Base-by-base conservation (phyloP, 2,329 filamentous ascomycete genomes). In the Curvularia sp. region DNA sequence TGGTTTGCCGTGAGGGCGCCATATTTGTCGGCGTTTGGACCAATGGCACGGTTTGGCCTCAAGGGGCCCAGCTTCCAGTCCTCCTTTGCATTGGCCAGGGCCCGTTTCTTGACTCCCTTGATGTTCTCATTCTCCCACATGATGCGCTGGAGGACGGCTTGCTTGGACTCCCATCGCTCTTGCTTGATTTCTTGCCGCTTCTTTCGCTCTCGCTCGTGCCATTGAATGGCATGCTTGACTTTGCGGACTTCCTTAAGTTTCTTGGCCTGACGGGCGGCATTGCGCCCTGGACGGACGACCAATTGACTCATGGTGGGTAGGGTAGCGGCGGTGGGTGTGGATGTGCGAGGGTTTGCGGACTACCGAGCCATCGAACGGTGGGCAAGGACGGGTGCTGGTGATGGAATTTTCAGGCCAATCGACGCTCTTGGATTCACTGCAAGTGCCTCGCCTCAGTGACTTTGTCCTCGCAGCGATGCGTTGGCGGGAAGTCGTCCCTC, bases 1-100 rank as follows among this genome's bases (percentile, higher is more conserved):
- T 64, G 61, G 43, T 57, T 31, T 9, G 74, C 62, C 35, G 75
- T 70, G 42, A 89, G 70, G 30, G 85, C 83, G 61, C 88, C 92
- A 71, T 88, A 89, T 26, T 78, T 81, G 48, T 84, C 83, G 66
- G 83, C 81, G 44, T 78, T 68, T 0, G 81, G 80, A 60, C 89
- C 90, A 39, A 88, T 80, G 77, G 95, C 89, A 68, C 88, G 85
- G 73, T 89, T 89, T 2, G 93, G 93, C 3, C 92, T 89, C 63
- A 97, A 74, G 8, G 90, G 85, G 0, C 93, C 94, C 64, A 92
- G 78, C 63, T 89, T 81, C 87, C 90, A 96, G 76, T 94, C 89
- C 74, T 96, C 90, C 60, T 84, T 85, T 53, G 90, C 85, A 49
- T 84, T 82, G 64, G 80, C 73, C 54, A 86, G 84, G 43, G 86